Evolutionary conservation across 768 basidiomycete genomes (phyloP), one percentile per base, ranked within the genome.

Genomic region (Hirschioporus abietinus): DNA sequence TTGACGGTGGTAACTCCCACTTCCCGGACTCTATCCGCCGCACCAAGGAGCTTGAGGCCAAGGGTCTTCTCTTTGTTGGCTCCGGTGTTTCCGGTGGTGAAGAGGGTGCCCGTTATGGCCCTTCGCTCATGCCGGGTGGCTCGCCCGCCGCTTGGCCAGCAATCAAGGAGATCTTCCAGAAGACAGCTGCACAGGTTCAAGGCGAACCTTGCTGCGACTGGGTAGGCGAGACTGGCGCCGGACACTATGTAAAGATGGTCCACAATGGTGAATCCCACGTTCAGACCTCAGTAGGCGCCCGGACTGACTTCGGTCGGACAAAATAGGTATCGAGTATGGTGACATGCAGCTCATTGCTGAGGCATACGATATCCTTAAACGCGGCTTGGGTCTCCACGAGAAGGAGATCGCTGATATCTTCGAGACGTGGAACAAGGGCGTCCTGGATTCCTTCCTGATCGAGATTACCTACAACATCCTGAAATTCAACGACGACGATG

Each of bases 231-330:
- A 90, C 89, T 68, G 97, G 95, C 67, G 83, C 93, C 62, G 96
- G 95, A 34, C 96, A 99, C 84, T 99, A 99, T 79, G 96, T 99
- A 79, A 99, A 99, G 85, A 99, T 99, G 96, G 96, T 99, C 69
- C 96, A 99, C 83, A 94, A 95, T 67, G 93, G 93, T 90, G 77
- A 74, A 75, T 76, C 65, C 63, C 67, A 62, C 70, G 65, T 67
- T 67, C 72, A 58, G 61, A 27, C 52, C 35, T 26, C 18, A 60
- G 65, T 23, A 63, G 66, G 30, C 35, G 65, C n/a, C 69, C 66
- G 60, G 63, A 58, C 59, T 66, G 24, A 34, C 64, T 65, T 62
- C 62, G 66, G 63, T 35, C 58, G 35, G 12, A 35, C 1, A 15
- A 17, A 27, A 60, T 70, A 96, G 96, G 96, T 83, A 99, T 99